A percentile compares a stretch with the other conserved stretches of the same genome.
Conservation (phyloP, 257 asterid genomes). For the Gentiana macrophylla region DNA sequence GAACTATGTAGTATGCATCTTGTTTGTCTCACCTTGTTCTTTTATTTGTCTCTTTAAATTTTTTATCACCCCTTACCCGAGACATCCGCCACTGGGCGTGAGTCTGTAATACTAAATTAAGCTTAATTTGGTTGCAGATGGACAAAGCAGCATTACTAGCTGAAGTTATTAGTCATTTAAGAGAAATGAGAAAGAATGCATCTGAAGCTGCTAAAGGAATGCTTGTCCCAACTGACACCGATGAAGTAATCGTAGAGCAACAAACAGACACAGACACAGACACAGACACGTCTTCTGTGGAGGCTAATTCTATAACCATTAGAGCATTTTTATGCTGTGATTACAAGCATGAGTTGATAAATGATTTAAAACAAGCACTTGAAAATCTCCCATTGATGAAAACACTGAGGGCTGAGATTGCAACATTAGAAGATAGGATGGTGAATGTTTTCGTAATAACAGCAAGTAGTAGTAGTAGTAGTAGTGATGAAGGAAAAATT, state of each 20-base stretch:
- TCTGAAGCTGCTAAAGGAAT: constrained; percentile 45
- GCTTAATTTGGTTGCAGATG: constrained; percentile 31
- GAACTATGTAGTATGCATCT: not conserved
- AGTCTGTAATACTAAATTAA: not conserved
- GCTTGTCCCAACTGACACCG: constrained; percentile 60
- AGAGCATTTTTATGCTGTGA: constrained; percentile 73
- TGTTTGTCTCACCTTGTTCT: too few relatives aligned
- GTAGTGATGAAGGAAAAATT: constrained; percentile 9
- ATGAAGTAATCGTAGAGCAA: constrained; percentile 59
- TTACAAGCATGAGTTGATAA: constrained; percentile 53
- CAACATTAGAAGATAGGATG: constrained; percentile 69
- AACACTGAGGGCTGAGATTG: constrained; percentile 53
- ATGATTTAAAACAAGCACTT: constrained; percentile 47
- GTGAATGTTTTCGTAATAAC: constrained; percentile 49
- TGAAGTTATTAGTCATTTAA: constrained; percentile 58
- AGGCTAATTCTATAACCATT: constrained; percentile 23
- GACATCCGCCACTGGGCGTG: not conserved
- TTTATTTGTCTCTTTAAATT: too few relatives aligned
- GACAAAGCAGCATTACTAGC: constrained; percentile 80
- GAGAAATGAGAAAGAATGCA: constrained; percentile 31
- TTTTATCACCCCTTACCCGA: too few relatives aligned
- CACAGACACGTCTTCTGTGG: constrained; percentile 7
- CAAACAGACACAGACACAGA: constrained; percentile 14
- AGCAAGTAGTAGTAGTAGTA: constrained; percentile 2
- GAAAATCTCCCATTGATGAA: constrained; percentile 57